Conservation (phyloP, 371 early-diverging fungal species). For the Thermomucor indicae-seudaticae region DNA sequence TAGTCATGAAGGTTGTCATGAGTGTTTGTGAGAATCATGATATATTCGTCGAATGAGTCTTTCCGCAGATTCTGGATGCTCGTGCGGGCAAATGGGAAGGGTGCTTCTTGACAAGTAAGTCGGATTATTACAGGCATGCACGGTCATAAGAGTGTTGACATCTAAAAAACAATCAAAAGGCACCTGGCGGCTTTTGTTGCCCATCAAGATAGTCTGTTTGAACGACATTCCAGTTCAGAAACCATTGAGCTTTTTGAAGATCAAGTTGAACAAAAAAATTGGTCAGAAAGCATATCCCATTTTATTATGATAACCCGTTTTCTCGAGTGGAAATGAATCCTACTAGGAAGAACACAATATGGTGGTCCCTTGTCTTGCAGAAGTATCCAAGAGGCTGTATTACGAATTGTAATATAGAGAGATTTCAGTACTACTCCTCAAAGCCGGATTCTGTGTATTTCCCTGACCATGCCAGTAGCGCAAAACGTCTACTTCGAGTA, state of each 20-base stretch:
- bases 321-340: too few relatives aligned
- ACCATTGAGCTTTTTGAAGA: conserved; percentile 24
- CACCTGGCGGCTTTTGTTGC: conserved; percentile 51
- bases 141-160: not conserved
- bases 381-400: conserved; percentile 60
- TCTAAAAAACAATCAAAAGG: too few relatives aligned
- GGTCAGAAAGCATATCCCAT: conserved; percentile 13
- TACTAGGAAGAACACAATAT: conserved; percentile 51
- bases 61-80: conserved; percentile 43
- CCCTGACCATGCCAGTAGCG: conserved; percentile 72
- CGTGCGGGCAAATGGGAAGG: conserved; percentile 48
- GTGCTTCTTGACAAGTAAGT: conserved; percentile 57
- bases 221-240: conserved; percentile 21
- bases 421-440: too few relatives aligned
- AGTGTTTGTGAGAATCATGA: conserved; percentile 41
- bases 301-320: too few relatives aligned
- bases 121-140: not conserved
- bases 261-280: conserved; percentile 30
- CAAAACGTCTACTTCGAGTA: conserved; percentile 51
- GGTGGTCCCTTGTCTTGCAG: conserved; percentile 44
- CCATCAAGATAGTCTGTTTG: conserved; percentile 40
- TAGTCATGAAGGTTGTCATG: conserved; percentile 51
- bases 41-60: conserved; percentile 42
- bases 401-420: too few relatives aligned
- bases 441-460: too few relatives aligned